These are phyloP conservation scores for Leishmania turanica DNA, from an alignment of 208 protist species.

Conservation along the genomic window DNA sequence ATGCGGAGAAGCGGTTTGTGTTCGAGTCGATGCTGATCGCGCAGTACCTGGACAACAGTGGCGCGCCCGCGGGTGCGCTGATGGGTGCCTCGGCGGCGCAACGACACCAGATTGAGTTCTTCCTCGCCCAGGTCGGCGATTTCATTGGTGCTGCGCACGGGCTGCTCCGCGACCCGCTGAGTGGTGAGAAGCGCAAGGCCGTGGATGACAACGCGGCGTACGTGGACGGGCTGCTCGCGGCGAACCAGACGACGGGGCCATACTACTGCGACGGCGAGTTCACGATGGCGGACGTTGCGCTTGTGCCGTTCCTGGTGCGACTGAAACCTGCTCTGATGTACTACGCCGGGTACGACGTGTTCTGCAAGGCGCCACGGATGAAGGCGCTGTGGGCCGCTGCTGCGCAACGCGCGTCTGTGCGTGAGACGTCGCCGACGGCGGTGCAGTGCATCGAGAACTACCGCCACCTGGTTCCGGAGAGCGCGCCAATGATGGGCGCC, in stretches of 20 bases:
- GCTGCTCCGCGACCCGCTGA: conserved; percentile 57
- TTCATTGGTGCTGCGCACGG: conserved; percentile 52
- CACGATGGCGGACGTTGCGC: conserved; percentile 73
- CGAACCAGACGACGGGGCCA: conserved; percentile 56
- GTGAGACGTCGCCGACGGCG: conserved; percentile 38
- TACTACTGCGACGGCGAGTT: conserved; percentile 75
- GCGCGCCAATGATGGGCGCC: conserved; percentile 30
- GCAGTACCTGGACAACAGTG: conserved; percentile 68
- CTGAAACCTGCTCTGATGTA: conserved; percentile 58
- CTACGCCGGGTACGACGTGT: conserved; percentile 72
- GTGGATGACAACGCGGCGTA: conserved; percentile 61
- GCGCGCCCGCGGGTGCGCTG: conserved; percentile 28
- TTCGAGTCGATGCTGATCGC: conserved; percentile 76
- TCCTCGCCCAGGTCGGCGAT: conserved; percentile 61
- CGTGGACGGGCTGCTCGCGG: conserved; percentile 64
- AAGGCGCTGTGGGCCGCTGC: conserved; percentile 57
- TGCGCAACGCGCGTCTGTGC: conserved; percentile 55
- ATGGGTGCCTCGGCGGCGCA: conserved; percentile 50
- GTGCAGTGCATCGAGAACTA: conserved; percentile 46
- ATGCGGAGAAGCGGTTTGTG: conserved; percentile 38
- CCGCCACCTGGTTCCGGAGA: conserved; percentile 42
- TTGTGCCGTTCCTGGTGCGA: conserved; percentile 74
- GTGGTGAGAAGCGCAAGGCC: conserved; percentile 53
- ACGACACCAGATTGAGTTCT: conserved; percentile 75
- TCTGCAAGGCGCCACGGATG: conserved; percentile 61